Percentiles rank a stretch among this genome's conserved stretches.
phyloP scores from a whole-genome alignment of 129 eudicot genomes.

The Sambucus nigra region DNA sequence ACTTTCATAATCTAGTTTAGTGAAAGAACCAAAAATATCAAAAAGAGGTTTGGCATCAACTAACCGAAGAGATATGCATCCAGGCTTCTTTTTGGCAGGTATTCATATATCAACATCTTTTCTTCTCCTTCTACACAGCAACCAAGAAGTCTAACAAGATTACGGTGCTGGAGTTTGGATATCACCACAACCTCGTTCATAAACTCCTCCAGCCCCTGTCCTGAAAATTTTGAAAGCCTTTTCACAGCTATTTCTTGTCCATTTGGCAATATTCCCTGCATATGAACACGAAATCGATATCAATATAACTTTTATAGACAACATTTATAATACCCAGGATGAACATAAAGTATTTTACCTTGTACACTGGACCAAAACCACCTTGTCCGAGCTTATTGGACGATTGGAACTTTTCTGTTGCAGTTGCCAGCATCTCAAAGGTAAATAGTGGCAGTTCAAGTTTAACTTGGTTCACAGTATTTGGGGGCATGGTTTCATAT shows the following conservation, averaged over 20 bases:
- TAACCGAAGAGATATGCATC: conserved; percentile 33
- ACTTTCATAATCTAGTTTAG: too few relatives aligned
- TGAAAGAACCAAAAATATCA: not conserved
- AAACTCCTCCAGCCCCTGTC: conserved; percentile 42
- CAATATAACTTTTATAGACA: too few relatives aligned
- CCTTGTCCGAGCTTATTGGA: conserved; percentile 31
- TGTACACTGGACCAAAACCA: conserved; percentile 41
- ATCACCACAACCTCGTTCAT: conserved; percentile 40
- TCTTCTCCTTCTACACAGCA: conserved; percentile 40
- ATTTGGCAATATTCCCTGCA: conserved; percentile 32
- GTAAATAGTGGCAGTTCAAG: conserved; percentile 22
- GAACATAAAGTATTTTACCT: conserved; percentile 11
- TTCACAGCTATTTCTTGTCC: conserved; percentile 41
- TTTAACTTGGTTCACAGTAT: conserved; percentile 6
- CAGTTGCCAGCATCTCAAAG: conserved; percentile 19
- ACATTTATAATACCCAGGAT: not conserved
- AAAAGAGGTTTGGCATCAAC: not conserved
- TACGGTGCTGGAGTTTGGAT: conserved; percentile 44
- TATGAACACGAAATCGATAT: not conserved
- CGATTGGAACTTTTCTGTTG: conserved; percentile 23
- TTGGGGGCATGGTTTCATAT: not conserved
- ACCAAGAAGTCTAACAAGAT: conserved; percentile 39
- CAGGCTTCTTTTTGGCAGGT: conserved; percentile 43
- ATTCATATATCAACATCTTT: conserved; percentile 40
- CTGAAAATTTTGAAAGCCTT: conserved; percentile 36